These are phyloP conservation scores for Verticillium nonalfalfae DNA, from an alignment of 2,329 filamentous ascomycete genomes.

Conservation along the genomic window DNA sequence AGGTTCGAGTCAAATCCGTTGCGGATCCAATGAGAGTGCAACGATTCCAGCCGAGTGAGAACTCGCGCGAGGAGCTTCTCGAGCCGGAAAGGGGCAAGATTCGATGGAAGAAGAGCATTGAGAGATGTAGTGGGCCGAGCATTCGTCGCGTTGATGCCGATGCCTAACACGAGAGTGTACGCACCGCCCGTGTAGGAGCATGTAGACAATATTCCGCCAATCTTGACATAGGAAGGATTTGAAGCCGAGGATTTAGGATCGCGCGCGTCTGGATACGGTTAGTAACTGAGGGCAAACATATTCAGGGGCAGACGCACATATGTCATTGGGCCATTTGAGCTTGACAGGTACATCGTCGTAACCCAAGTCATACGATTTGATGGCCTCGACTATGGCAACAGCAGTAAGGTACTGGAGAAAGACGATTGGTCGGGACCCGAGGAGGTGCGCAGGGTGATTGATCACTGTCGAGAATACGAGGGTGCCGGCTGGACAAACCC, in stretches of 20 bases:
- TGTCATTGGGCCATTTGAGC: slow-evolving; percentile 97
- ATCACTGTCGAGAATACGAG: slow-evolving; percentile 87
- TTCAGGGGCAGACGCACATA: slow-evolving; percentile 48
- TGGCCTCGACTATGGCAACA: slow-evolving; percentile 77
- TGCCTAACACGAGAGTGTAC: slow-evolving; percentile 81
- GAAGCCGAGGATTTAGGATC: slow-evolving; percentile 49
- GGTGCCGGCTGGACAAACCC: slow-evolving; percentile 82
- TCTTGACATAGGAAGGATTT: slow-evolving; percentile 66
- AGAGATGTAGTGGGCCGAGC: slow-evolving; percentile 81
- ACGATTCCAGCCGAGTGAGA: slow-evolving; percentile 67
- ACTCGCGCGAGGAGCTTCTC: slow-evolving; percentile 81
- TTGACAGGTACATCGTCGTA: slow-evolving; percentile 74
- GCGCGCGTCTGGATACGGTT: slow-evolving; percentile 45
- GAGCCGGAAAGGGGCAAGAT: slow-evolving; percentile 53
- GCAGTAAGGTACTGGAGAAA: slow-evolving; percentile 93
- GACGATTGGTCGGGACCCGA: slow-evolving; percentile 69
- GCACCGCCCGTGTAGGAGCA: slow-evolving; percentile 69
- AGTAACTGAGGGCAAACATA: neutral
- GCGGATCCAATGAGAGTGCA: slow-evolving; percentile 70
- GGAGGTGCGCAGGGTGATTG: slow-evolving; percentile 71
- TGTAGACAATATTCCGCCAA: slow-evolving; percentile 89
- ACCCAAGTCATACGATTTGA: slow-evolving; percentile 70
- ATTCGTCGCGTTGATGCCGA: slow-evolving; percentile 83
- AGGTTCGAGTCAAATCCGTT: slow-evolving; percentile 69
- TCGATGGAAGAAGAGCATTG: slow-evolving; percentile 58